Conservation (phyloP, 179 eudicot species). For the Sideroxylon spinosum region DNA sequence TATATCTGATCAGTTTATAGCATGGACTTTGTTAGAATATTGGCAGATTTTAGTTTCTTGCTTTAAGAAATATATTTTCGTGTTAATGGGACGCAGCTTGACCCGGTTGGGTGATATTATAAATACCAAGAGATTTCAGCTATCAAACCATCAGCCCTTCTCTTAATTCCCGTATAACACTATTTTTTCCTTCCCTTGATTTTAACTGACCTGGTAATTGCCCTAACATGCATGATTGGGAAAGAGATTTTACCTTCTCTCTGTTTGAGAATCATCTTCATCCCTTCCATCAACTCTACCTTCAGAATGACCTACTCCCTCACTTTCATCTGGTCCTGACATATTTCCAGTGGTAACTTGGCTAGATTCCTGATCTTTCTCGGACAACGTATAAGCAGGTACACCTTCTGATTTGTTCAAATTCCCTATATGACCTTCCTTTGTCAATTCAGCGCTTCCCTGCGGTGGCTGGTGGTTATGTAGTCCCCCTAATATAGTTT, state of each 20-base stretch:
- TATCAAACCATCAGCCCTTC: too few species aligned
- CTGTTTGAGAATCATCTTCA: constrained; percentile 52
- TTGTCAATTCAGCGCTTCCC: constrained; percentile 30
- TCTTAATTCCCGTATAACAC: too few species aligned
- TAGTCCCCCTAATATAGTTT: constrained; percentile 65
- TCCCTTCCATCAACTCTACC: constrained; percentile 43
- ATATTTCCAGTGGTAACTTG: constrained; percentile 47
- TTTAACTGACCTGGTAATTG: too few species aligned
- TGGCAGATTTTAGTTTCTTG: too few species aligned
- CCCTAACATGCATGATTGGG: background rate
- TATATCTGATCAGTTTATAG: too few species aligned
- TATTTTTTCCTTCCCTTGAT: too few species aligned
- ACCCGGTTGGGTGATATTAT: too few species aligned
- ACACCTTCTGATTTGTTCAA: constrained; percentile 17
- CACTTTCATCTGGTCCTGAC: constrained; percentile 60
- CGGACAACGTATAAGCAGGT: constrained; percentile 22
- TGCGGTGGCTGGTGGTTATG: constrained; percentile 75
- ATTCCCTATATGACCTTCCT: constrained; percentile 30
- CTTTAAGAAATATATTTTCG: too few species aligned
- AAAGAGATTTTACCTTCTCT: constrained; percentile 50
- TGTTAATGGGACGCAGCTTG: too few species aligned
- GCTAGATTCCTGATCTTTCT: constrained; percentile 63
- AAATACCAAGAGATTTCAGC: too few species aligned
- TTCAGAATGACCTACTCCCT: constrained; percentile 60
- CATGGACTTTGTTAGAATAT: too few species aligned